A percentile compares a stretch with the other conserved stretches of the same genome.
phyloP scores from a whole-genome alignment of 306 rosid genomes.

The Malus fusca region DNA sequence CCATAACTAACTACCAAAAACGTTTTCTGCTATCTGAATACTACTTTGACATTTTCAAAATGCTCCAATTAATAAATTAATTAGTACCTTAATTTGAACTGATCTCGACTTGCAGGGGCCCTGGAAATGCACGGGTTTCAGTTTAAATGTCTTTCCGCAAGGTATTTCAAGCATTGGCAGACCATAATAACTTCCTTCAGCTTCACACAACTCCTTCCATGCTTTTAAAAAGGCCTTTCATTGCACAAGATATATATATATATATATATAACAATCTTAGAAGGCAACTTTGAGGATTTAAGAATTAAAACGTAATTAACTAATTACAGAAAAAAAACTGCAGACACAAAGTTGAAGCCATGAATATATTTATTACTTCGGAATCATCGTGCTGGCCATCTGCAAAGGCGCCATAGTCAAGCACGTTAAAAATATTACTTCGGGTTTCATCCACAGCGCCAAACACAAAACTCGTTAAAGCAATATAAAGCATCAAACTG shows the following conservation, averaged over 20 bases:
- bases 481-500: neutral
- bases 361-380: neutral
- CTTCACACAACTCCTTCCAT: neutral
- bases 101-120: neutral
- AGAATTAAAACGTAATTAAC: neutral
- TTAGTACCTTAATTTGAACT: neutral
- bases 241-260: neutral
- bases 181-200: neutral
- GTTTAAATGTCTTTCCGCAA: neutral
- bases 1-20: neutral
- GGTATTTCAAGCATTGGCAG: neutral
- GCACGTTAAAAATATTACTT: constrained; percentile 9
- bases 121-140: neutral
- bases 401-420: constrained; percentile 31
- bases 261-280: neutral
- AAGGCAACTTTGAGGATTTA: neutral
- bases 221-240: neutral
- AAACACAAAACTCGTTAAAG: neutral
- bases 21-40: neutral
- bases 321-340: neutral
- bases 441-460: neutral
- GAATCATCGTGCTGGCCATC: constrained; percentile 27
- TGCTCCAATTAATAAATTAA: too few species aligned
- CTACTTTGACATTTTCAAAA: too few species aligned
- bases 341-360: neutral